Percentiles rank a stretch among this genome's conserved stretches.
phyloP scores from a whole-genome alignment of 1,284 basidiomycete genomes.

The Ganoderma sinense region DNA sequence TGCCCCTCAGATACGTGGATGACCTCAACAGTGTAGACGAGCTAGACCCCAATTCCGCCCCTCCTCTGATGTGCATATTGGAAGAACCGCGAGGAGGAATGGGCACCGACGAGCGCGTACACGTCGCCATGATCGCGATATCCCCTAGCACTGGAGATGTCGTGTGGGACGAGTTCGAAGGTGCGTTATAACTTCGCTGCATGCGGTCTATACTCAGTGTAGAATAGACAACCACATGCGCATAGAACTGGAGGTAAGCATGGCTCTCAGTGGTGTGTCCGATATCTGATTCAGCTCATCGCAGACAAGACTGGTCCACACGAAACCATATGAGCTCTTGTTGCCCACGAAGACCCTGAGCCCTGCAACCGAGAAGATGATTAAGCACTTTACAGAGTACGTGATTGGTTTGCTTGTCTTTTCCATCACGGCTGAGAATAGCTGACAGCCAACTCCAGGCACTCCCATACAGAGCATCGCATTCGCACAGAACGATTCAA shows the following conservation, averaged over 20 bases:
- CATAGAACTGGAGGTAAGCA: conserved; percentile 83
- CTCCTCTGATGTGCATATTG: conserved; percentile 75
- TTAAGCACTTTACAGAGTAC: conserved; percentile 73
- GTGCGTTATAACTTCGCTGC: conserved; percentile 44
- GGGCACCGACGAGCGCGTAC: conserved; percentile 64
- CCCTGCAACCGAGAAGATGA: conserved; percentile 79
- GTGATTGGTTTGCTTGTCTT: conserved; percentile 13
- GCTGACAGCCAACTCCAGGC: conserved; percentile 40
- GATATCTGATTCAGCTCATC: neutral
- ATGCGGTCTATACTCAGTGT: neutral
- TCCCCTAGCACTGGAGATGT: conserved; percentile 91
- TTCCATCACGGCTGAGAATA: neutral
- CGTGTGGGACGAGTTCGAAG: conserved; percentile 91
- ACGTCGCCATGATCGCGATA: conserved; percentile 81
- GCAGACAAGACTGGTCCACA: conserved; percentile 85
- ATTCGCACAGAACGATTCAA: conserved; percentile 73
- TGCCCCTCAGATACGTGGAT: conserved; percentile 72
- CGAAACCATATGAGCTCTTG: conserved; percentile 85
- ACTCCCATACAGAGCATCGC: conserved; percentile 54
- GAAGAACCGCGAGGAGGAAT: conserved; percentile 66
- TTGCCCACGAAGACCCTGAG: conserved; percentile 71
- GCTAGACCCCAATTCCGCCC: conserved; percentile 58
- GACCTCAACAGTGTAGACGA: conserved; percentile 75
- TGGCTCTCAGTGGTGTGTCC: neutral
- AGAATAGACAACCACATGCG: conserved; percentile 78